Conservation (phyloP, 2,329 filamentous ascomycete species). For the Juglanconis oblonga region DNA sequence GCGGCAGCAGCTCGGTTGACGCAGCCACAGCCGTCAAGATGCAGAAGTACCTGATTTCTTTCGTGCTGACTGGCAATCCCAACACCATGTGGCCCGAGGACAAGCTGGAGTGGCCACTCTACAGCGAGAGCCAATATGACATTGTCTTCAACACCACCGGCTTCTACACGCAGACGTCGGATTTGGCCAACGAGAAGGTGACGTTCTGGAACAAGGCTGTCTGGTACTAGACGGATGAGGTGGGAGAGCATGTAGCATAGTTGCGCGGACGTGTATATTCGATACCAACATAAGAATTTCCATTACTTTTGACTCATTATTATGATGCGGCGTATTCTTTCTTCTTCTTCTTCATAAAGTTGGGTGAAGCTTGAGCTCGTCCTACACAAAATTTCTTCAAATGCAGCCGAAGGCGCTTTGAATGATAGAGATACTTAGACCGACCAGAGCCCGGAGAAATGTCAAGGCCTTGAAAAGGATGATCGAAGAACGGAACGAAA, state of each 20-base stretch:
- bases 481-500: too few relatives aligned
- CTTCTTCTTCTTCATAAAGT: too few relatives aligned
- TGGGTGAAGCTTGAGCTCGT: too few relatives aligned
- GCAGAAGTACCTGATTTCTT: slow-evolving; percentile 30
- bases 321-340: too few relatives aligned
- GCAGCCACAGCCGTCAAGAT: slow-evolving; percentile 26
- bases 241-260: background rate
- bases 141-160: slow-evolving; percentile 31
- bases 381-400: too few relatives aligned
- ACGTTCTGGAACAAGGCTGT: slow-evolving; percentile 32
- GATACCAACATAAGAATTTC: too few relatives aligned
- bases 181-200: slow-evolving; percentile 28
- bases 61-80: slow-evolving; percentile 28
- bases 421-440: too few relatives aligned
- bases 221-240: slow-evolving; percentile 26
- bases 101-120: slow-evolving; percentile 32
- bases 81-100: slow-evolving; percentile 30
- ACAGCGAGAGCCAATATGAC: slow-evolving; percentile 25
- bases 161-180: slow-evolving; percentile 27
- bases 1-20: slow-evolving; percentile 24
- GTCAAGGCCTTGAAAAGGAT: too few relatives aligned
- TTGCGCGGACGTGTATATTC: background rate
- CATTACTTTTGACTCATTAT: too few relatives aligned
- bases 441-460: too few relatives aligned
- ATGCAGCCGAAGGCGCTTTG: too few relatives aligned